phyloP scores from a whole-genome alignment of 1,139 yeast species.

The Waltiozyma sp. region DNA sequence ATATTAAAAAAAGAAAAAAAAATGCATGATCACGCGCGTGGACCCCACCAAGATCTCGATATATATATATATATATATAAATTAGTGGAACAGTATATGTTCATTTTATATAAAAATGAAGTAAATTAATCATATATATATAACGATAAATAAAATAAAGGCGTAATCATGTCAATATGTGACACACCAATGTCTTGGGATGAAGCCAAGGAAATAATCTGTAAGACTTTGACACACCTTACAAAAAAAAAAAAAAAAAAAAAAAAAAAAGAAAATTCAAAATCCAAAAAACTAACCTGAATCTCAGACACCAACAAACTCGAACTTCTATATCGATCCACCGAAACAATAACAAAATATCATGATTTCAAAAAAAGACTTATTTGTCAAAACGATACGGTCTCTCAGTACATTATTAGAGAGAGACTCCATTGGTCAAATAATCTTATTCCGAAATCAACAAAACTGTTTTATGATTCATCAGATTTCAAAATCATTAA shows the following conservation, averaged over 20 bases:
- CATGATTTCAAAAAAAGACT: constrained; percentile 5
- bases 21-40: no score
- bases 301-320: constrained; percentile 6
- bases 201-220: constrained; percentile 2
- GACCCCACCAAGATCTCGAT: no score
- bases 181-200: constrained; percentile 9
- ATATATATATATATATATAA: no score
- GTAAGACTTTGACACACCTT: constrained; percentile 5
- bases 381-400: constrained; percentile 1
- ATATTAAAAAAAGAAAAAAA: no score
- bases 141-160: no score
- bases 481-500: constrained; percentile 19
- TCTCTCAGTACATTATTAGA: constrained; percentile 10
- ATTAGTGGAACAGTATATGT: no score
- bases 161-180: constrained; percentile 3
- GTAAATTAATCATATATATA: no score
- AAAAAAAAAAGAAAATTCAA: no score
- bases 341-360: constrained; percentile 6
- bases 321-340: constrained; percentile 10
- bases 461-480: constrained; percentile 9
- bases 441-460: constrained; percentile 7
- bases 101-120: no score
- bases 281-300: not conserved
- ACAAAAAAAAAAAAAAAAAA: no score
- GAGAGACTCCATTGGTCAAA: constrained; percentile 9